Base-by-base conservation (phyloP, 225 moss, liverwort and hornwort genomes). In the Marchantia polymorpha region DNA sequence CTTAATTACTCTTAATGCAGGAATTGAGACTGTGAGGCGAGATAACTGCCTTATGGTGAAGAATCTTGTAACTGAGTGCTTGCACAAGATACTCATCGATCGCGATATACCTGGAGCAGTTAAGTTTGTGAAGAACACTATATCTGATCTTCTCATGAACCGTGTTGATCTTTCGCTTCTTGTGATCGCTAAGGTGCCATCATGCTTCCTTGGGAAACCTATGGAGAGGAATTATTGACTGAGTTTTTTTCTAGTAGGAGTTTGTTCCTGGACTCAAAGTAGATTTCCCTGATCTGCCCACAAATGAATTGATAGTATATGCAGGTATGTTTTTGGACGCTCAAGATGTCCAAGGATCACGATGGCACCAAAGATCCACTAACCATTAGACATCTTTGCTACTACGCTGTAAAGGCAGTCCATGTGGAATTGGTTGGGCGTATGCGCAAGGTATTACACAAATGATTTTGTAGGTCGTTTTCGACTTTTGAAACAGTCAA, bases 11-110 rank as follows among this genome's bases (percentile, higher is more conserved):
- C 5, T 39, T 39, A 39, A 10, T 23, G 74, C 90, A 94, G 94
- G 94, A 83, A 99, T 99, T 19, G 99, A 99, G 82, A 99, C 99
- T 55, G 95, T 99, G 64, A 86, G 99, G 80, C 92, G 99, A 88
- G 99, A 99, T 83, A 99, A 95, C 64, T 99, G 99, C 82, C 85
- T 99, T 6, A 83, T 99, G 90, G 99, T 99, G 80, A 99, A 99
- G 85, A 99, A 99, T 81, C 84, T 99, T 83, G 95, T 99, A 39
- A 99, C 90, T 52, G 95, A 99, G 83, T 99, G 99, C 86, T 89
- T 99, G 65, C 89, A 93, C 77, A 99, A 87, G 86, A 99, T 99
- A 68, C 91, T 99, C 64, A 90, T 99, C 66, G 92, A 99, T 77
- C 95, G 95, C 52, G 89, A 99, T 76, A 91, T 95, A 80, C 91